A percentile compares a stretch with the other conserved stretches of the same genome.
These are phyloP conservation scores for Saccharomyces mikatae DNA, from an alignment of 805 yeast genomes.

Conservation along the genomic window DNA sequence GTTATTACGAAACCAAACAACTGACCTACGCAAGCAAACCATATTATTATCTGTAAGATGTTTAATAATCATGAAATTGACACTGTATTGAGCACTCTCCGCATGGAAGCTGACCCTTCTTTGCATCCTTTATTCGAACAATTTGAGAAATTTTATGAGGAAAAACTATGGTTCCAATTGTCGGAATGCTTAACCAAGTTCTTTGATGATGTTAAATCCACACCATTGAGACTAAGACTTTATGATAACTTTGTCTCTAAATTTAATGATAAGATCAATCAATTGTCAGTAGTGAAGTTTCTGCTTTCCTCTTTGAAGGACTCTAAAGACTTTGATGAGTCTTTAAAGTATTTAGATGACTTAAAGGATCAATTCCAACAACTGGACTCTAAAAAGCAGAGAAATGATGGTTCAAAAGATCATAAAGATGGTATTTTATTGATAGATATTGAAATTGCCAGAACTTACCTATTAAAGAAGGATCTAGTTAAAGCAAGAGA, in stretches of 20 bases:
- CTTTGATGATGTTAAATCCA: slow-evolving; percentile 47
- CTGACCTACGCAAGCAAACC: background rate
- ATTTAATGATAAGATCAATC: slow-evolving; percentile 66
- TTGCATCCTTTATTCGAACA: slow-evolving; percentile 40
- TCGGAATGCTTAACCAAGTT: slow-evolving; percentile 58
- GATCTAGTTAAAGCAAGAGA: slow-evolving; percentile 55
- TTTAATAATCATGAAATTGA: slow-evolving; percentile 18
- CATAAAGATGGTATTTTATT: slow-evolving; percentile 49
- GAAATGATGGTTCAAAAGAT: slow-evolving; percentile 31
- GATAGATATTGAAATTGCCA: slow-evolving; percentile 66
- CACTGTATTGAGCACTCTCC: slow-evolving; percentile 37
- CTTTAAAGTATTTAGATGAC: slow-evolving; percentile 41
- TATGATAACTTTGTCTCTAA: slow-evolving; percentile 62
- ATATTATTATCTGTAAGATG: background rate
- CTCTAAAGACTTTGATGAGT: slow-evolving; percentile 37
- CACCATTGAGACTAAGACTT: slow-evolving; percentile 52
- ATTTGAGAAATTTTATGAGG: slow-evolving; percentile 77
- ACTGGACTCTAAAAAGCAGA: slow-evolving; percentile 28
- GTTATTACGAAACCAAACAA: background rate
- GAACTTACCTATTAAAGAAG: slow-evolving; percentile 51
- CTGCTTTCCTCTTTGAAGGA: slow-evolving; percentile 48
- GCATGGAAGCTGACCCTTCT: slow-evolving; percentile 59
- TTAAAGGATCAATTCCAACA: slow-evolving; percentile 40
- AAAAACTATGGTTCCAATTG: slow-evolving; percentile 92
- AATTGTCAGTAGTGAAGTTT: slow-evolving; percentile 70